Conservation (phyloP, 139 green algal genomes). For the Haematococcus lacustris region DNA sequence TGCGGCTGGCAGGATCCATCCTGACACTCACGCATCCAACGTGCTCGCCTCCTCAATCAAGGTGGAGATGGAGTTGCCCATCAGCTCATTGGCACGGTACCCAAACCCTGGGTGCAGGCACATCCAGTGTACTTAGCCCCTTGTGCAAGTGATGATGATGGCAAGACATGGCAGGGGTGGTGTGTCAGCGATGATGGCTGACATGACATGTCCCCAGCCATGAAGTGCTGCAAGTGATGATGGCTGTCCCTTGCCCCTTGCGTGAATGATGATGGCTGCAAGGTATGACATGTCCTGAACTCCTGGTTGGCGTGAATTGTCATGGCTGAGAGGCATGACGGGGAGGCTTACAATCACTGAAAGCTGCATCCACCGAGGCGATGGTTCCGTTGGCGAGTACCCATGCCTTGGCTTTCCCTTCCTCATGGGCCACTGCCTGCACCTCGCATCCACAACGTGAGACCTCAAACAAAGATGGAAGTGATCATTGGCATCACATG, state of each 20-base stretch:
- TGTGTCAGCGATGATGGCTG: background rate
- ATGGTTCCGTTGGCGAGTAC: background rate
- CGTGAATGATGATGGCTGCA: background rate
- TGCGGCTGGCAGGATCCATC: no score
- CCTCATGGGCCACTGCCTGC: no score
- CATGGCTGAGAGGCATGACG: no score
- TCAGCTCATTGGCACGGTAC: background rate
- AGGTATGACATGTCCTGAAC: background rate
- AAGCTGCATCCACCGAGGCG: background rate
- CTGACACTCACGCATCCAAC: no score
- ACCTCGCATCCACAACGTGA: no score
- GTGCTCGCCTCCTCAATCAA: no score
- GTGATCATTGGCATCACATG: no score
- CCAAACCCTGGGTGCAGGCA: background rate
- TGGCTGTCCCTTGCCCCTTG: background rate
- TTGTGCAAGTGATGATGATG: no score
- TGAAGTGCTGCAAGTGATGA: background rate
- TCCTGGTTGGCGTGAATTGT: background rate
- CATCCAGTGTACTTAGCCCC: no score
- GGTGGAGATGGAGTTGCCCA: background rate
- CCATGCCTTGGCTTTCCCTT: background rate
- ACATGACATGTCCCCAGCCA: background rate
- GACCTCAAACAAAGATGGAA: no score
- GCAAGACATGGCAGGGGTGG: no score
- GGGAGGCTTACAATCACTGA: background rate